Evolutionary conservation across 140 eudicot genomes (phyloP).

Genomic region (Ambrosia hybrid): DNA sequence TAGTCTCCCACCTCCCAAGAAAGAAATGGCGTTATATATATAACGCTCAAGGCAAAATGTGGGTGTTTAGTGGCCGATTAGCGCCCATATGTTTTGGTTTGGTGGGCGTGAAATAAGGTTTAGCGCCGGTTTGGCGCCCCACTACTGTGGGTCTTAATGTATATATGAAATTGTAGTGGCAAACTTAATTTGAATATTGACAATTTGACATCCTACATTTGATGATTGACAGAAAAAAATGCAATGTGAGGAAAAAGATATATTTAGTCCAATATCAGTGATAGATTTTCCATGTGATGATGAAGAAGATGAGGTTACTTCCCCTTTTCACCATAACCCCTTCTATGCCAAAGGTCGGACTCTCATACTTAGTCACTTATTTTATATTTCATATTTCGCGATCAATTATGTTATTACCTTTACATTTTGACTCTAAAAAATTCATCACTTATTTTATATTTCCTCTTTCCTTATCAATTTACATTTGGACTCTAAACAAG

Average conservation of each 20-base stretch:
- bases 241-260: conserved; percentile 51
- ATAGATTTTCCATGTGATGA: conserved; percentile 69
- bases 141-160: neutral
- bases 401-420: neutral
- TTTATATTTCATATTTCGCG: no score
- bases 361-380: neutral
- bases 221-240: conserved; percentile 27
- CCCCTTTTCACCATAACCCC: conserved; percentile 47
- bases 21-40: no score
- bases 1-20: no score
- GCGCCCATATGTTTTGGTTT: no score
- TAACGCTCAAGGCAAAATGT: no score
- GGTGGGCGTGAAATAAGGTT: no score
- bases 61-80: no score
- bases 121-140: no score
- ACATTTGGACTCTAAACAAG: neutral
- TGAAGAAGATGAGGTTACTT: conserved; percentile 54
- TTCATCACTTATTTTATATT: no score
- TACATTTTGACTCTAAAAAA: neutral
- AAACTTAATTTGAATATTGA: neutral
- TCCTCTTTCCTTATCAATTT: no score
- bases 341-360: conserved; percentile 44
- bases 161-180: neutral
- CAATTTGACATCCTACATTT: no score
- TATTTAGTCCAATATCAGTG: conserved; percentile 76